Evolutionary conservation across 192 early-diverging fungal genomes (phyloP), one percentile per base, ranked within the genome.

Genomic region (Bifiguratus adelaidae): DNA sequence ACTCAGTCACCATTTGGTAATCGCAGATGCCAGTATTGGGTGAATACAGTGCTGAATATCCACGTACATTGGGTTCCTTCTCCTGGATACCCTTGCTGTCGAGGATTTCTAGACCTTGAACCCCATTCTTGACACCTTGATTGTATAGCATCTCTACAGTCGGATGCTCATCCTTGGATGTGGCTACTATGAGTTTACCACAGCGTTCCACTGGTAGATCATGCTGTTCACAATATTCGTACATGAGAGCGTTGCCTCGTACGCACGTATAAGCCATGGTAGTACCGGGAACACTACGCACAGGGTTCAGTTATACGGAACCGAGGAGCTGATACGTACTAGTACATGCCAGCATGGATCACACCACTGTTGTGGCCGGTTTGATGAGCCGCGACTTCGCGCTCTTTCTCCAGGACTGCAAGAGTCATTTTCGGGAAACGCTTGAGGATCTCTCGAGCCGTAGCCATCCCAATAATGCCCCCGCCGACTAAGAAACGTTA

Each of bases 131-230:
- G 2, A 44, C 48, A 19, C 47, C 59, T 28, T 41, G 44, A 5
- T 28, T n/a, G 23, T 55, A 50, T 4, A 74, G 26, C 16, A 53
- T 48, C 22, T 59, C 51, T 23, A 77, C 46, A 23, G 42, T 26
- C 22, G 37, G 47, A 32, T 53, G 51, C 47, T 74, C 64, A 4
- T 61, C 51, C 18, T 41, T 52, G 7, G 37, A 45, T 3, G 36
- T 36, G 7, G 65, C 71, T 4, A 78, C 72, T 30, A 78, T 64
- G 57, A 70, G 58, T 43, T 78, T 78, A 13, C 69, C 68, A 41
- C 63, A 63, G 29, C 63, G 26, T 47, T 49, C 32, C 7, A 60
- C 61, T 2, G 69, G 63, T 29, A 78, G 53, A 15, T 54, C 3
- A 37, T 73, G 26, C 3, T 58, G 28, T 30, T 51, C 47, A 41